Base-by-base conservation (phyloP, 1,139 yeast species). In the Diutina neorugosa region DNA sequence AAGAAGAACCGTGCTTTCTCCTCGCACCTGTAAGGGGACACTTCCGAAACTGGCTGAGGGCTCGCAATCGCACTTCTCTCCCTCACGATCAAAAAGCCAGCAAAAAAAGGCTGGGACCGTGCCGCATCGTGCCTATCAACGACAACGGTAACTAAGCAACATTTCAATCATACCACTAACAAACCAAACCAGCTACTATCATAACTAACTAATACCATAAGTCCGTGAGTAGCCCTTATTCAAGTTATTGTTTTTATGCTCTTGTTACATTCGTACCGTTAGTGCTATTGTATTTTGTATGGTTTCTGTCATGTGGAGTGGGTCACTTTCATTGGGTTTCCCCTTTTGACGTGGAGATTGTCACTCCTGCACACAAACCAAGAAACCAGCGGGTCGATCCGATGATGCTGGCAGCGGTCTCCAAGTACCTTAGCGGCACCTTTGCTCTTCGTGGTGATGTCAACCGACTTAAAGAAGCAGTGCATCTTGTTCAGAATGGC, bases 401-500 rank as follows among this genome's bases (percentile, higher is more conserved):
- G 43, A n/a, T n/a, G 43, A 16, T 18, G 43, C 43, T 40, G 20
- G 43, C 18, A 18, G 9, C 20, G 19, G 18, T 40, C 8, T 16
- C 43, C 18, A 40, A 40, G 43, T 40, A 40, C 43, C 43, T 40
- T 16, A 18, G 20, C 20, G 43, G 43, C 12, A 42, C 25, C 20
- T 58, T 58, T 51, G n/a, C 23, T 5, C 55, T 58, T 40, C 47
- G 49, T 21, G 54, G 47, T 11, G 60, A 64, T 18, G 44, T 62
- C 14, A 53, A 53, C 2, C 53, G 55, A n/a, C 62, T 74, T 47
- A 58, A 59, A 51, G 44, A 57, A 1, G 58, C 63, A 44, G 66
- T 75, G 64, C 58, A 62, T 14, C 54, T 60, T 41, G 67, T 72
- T 1, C 68, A 67, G 53, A 60, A 65, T 11, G 60, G 69, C n/a